phyloP scores from a whole-genome alignment of 2,329 filamentous ascomycete genomes.

The Pseudogymnoascus sp. region DNA sequence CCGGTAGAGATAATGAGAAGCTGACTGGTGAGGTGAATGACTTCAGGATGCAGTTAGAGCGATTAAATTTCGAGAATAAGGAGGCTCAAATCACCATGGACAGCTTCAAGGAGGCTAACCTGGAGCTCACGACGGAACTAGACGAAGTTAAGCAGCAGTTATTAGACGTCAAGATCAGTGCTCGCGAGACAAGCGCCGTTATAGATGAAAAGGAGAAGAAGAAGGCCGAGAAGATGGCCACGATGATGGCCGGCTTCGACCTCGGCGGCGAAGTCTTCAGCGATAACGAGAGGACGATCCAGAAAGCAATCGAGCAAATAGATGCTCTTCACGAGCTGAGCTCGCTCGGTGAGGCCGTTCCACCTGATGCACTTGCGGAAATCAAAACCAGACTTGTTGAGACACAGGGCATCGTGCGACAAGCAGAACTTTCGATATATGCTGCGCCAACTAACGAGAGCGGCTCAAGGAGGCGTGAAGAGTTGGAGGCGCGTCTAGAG shows the following conservation, averaged over 20 bases:
- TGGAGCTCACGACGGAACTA: constrained; percentile 82
- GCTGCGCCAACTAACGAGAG: constrained; percentile 53
- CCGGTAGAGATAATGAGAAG: constrained; percentile 84
- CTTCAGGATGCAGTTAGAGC: constrained; percentile 93
- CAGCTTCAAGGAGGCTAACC: constrained; percentile 88
- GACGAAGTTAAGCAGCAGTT: constrained; percentile 96
- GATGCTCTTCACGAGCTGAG: constrained; percentile 72
- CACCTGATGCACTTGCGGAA: constrained; percentile 71
- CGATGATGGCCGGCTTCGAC: constrained; percentile 99
- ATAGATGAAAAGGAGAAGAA: constrained; percentile 97
- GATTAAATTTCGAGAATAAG: constrained; percentile 90
- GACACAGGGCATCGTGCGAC: constrained; percentile 84
- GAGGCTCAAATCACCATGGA: constrained; percentile 98
- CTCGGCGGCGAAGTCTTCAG: constrained; percentile 88
- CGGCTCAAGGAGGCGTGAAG: constrained; percentile 61
- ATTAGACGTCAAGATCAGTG: constrained; percentile 90
- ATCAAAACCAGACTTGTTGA: constrained; percentile 75
- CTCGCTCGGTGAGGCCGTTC: constrained; percentile 68
- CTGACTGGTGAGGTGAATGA: constrained; percentile 82
- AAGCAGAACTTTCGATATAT: constrained; percentile 81
- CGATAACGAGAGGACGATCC: constrained; percentile 80
- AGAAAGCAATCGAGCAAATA: constrained; percentile 74
- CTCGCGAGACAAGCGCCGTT: constrained; percentile 83
- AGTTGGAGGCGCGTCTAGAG: constrained; percentile 69
- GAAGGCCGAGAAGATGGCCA: constrained; percentile 98